Evolutionary conservation across 139 green algal species (phyloP).

Genomic region (Chlorella vulgaris): DNA sequence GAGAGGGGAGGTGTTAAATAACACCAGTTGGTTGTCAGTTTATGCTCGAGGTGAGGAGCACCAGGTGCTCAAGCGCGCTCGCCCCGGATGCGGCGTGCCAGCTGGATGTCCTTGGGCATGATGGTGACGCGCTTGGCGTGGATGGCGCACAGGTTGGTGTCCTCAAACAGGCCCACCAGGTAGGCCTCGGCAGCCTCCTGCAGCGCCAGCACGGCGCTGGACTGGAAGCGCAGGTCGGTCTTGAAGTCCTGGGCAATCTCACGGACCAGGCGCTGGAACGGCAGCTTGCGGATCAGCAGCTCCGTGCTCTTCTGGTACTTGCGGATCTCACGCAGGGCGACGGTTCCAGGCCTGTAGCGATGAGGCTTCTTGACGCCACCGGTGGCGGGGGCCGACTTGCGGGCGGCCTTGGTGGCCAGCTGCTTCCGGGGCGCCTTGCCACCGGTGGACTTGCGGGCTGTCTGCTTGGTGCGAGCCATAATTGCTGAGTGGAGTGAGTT

Average conservation of each 20-base stretch:
- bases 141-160: constrained; percentile 45
- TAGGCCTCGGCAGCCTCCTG: constrained; percentile 98
- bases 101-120: constrained; percentile 98
- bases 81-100: constrained; percentile 92
- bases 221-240: constrained; percentile 46
- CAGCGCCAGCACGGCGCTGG: constrained; percentile 60
- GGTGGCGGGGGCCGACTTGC: constrained; percentile 37
- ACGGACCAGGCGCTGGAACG: constrained; percentile 95
- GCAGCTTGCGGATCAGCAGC: constrained; percentile 95
- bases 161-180: constrained; percentile 95
- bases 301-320: constrained; percentile 96
- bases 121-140: constrained; percentile 97
- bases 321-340: constrained; percentile 89
- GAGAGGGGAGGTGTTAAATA: too few species aligned
- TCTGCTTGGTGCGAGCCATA: too few species aligned
- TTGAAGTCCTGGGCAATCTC: constrained; percentile 99
- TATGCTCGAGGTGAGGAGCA: too few species aligned
- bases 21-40: too few species aligned
- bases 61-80: too few species aligned
- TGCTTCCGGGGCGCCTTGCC: too few species aligned
- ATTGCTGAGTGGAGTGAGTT: too few species aligned
- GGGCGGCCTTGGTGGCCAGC: too few species aligned
- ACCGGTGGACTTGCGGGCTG: too few species aligned
- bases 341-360: constrained; percentile 73
- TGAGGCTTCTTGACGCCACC: constrained; percentile 43